Conservation (phyloP, 106 monocot genomes). For the Amphibolis antarctica region DNA sequence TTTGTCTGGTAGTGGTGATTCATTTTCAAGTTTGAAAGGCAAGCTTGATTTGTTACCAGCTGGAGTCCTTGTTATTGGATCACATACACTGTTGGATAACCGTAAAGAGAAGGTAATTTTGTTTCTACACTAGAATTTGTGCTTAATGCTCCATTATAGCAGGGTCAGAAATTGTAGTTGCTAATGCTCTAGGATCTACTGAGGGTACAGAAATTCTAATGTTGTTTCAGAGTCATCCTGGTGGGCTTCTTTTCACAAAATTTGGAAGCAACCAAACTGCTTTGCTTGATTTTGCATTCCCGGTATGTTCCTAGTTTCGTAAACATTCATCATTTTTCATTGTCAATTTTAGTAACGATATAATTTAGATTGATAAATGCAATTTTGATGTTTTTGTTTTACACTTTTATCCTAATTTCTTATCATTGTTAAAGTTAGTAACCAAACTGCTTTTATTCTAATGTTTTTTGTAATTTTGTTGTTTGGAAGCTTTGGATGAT, state of each 20-base stretch:
- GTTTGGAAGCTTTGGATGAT: too few relatives aligned
- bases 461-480: too few relatives aligned
- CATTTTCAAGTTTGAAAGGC: conserved; percentile 45
- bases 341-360: background rate
- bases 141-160: background rate
- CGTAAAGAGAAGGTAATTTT: conserved; percentile 75
- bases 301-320: conserved; percentile 33
- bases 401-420: too few relatives aligned
- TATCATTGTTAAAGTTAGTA: too few relatives aligned
- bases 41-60: conserved; percentile 65
- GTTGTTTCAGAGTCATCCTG: conserved; percentile 75
- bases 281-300: conserved; percentile 90
- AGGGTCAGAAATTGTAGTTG: background rate
- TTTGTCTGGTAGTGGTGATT: conserved; percentile 53
- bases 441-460: too few relatives aligned
- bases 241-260: conserved; percentile 92
- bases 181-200: background rate
- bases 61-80: conserved; percentile 77
- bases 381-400: too few relatives aligned
- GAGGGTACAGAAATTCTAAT: background rate
- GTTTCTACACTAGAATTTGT: background rate
- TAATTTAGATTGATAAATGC: too few relatives aligned
- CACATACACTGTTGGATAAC: conserved; percentile 72
- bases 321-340: background rate
- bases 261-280: conserved; percentile 95